Conservation (phyloP, 352 stramenopile genomes). For the Pythium aquatile region DNA sequence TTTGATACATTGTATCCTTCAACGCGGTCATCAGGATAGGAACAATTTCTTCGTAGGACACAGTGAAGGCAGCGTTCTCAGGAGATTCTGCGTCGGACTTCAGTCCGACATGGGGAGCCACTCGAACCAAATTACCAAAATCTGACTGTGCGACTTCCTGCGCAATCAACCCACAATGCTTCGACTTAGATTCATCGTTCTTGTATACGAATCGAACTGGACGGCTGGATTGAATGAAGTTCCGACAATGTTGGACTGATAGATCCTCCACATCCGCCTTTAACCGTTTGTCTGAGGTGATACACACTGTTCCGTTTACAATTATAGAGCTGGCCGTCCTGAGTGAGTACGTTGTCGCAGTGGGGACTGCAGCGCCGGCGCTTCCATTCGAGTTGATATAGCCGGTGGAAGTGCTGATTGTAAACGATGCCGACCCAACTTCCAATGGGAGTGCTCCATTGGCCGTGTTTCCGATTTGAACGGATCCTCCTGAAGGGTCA, state of each 20-base stretch:
- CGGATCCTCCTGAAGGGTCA: neutral
- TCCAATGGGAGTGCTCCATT: neutral
- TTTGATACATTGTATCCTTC: neutral
- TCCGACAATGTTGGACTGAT: neutral
- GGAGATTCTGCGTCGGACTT: neutral
- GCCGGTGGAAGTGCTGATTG: neutral
- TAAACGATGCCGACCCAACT: slow-evolving; percentile 3
- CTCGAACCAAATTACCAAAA: neutral
- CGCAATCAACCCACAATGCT: slow-evolving; percentile 1
- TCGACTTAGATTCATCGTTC: neutral
- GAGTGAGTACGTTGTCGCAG: neutral
- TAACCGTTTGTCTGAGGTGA: slow-evolving; percentile 1
- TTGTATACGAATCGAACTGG: neutral
- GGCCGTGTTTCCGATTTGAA: neutral
- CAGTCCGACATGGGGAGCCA: too few species aligned
- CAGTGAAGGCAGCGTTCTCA: neutral
- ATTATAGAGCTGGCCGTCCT: neutral
- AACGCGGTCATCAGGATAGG: neutral
- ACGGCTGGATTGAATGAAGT: neutral
- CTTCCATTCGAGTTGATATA: slow-evolving; percentile 6
- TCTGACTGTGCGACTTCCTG: slow-evolving; percentile 1
- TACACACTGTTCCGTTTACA: slow-evolving; percentile 5
- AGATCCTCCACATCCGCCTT: slow-evolving; percentile 4
- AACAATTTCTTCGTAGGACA: slow-evolving; percentile 3
- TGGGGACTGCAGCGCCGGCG: neutral